Evolutionary conservation across 306 rosid genomes (phyloP), one percentile per base, ranked within the genome.

Genomic region (Cicer chorassanicum): DNA sequence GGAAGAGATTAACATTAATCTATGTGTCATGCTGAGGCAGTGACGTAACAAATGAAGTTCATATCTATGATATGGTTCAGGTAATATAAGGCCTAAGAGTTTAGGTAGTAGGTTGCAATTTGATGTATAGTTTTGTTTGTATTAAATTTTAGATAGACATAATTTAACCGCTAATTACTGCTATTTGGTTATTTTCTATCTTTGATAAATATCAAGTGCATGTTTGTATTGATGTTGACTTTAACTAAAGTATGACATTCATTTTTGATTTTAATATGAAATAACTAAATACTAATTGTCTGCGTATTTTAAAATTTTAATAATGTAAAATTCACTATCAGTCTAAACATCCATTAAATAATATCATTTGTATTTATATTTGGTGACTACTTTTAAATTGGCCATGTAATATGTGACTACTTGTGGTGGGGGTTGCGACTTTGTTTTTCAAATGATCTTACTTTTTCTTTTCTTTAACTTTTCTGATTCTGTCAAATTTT

Each of bases 81-180:
- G 80, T 80, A 72, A 41, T 43, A 80, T 2, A 50, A 12, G 40
- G 68, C 18, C 46, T 4, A 56, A 13, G 45, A 55, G 50, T 70
- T 51, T 38, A 24, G 77, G 68, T 43, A 64, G 68, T 43, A 55
- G 49, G 14, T 42, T 45, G 41, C 24, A n/a, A 41, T 54, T 62
- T 70, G 61, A 73, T 73, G 61, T 18, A 49, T 44, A 9, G 55
- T 72, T 72, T 29, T 68, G n/a, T 51, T 68, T 1, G 38, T 13
- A 19, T 18, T 10, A 55, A 38, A 55, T 19, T 13, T 4, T 6
- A 43, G 61, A 24, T 6, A 34, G 12, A 16, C 56, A 68, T 40
- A 42, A 75, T 75, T 64, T 72, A 77, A 50, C 84, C 14, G 43
- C 74, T 72, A 83, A 65, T 77, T 65, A 24, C 82, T 76, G 2